These are phyloP conservation scores for Epichloe gansuensis DNA, from an alignment of 2,329 filamentous ascomycete genomes.

Conservation along the genomic window DNA sequence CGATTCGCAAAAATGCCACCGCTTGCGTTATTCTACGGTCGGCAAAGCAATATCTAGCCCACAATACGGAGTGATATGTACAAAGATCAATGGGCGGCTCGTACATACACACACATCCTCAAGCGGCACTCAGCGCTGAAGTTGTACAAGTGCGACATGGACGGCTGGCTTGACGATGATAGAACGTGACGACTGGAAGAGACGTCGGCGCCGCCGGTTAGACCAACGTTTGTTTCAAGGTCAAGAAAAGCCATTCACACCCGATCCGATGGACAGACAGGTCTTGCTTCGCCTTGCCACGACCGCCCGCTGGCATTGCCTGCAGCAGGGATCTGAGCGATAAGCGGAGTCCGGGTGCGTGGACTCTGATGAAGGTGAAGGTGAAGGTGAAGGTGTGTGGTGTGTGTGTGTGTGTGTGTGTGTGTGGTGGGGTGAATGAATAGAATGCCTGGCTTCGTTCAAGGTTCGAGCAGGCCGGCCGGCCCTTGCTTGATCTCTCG, in stretches of 20 bases:
- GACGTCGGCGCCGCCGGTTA: background rate
- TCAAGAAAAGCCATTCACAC: background rate
- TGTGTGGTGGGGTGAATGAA: conserved; percentile 3
- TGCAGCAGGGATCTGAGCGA: conserved; percentile 15
- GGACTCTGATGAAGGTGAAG: background rate
- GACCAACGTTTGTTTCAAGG: background rate
- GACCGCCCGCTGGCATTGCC: conserved; percentile 9
- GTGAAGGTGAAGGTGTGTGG: no score
- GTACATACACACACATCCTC: no score
- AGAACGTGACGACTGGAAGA: no score
- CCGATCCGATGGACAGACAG: background rate
- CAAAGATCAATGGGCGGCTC: background rate
- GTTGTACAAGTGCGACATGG: no score
- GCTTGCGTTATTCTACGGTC: background rate
- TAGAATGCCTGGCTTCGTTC: conserved; percentile 2
- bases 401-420: no score
- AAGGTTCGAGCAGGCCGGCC: background rate
- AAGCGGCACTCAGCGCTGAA: background rate
- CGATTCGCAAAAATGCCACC: background rate
- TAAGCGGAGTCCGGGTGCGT: conserved; percentile 5
- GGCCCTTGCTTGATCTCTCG: background rate
- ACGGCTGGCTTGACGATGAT: no score
- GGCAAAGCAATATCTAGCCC: background rate
- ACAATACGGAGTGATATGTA: background rate
- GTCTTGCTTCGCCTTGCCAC: conserved; percentile 3